Percentiles rank a stretch among this genome's conserved stretches.
Conservation (phyloP, 2,329 filamentous ascomycete species). For the Diplocarpon rosae region DNA sequence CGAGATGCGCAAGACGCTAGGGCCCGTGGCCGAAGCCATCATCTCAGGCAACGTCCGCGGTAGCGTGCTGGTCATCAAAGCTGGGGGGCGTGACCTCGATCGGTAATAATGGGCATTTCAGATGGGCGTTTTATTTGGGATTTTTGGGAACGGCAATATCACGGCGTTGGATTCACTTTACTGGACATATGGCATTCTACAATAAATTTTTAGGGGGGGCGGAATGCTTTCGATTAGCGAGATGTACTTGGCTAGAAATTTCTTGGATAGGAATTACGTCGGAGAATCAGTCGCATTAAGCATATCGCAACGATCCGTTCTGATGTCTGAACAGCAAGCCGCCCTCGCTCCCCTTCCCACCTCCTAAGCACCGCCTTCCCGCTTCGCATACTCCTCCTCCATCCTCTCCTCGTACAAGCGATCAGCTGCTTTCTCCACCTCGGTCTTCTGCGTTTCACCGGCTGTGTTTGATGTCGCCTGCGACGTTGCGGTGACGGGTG, state of each 20-base stretch:
- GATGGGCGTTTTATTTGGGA: not conserved
- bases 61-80: constrained; percentile 62
- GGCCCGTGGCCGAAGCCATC: constrained; percentile 49
- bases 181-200: too few species aligned
- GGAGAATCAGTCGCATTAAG: too few species aligned
- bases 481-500: not conserved
- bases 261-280: too few species aligned
- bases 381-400: constrained; percentile 49
- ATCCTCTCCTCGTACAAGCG: constrained; percentile 45
- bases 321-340: too few species aligned
- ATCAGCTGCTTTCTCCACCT: constrained; percentile 6
- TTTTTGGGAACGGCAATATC: not conserved
- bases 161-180: not conserved
- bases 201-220: too few species aligned
- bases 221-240: too few species aligned
- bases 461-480: not conserved
- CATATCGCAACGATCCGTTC: too few species aligned
- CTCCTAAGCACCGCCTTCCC: constrained; percentile 42
- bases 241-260: too few species aligned
- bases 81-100: constrained; percentile 26
- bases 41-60: constrained; percentile 48
- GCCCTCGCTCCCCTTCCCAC: too few species aligned
- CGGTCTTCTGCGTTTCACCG: not conserved
- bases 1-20: constrained; percentile 43
- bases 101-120: not conserved